Conservation (phyloP, 495 filamentous ascomycete species). For the Monascus purpureus region DNA sequence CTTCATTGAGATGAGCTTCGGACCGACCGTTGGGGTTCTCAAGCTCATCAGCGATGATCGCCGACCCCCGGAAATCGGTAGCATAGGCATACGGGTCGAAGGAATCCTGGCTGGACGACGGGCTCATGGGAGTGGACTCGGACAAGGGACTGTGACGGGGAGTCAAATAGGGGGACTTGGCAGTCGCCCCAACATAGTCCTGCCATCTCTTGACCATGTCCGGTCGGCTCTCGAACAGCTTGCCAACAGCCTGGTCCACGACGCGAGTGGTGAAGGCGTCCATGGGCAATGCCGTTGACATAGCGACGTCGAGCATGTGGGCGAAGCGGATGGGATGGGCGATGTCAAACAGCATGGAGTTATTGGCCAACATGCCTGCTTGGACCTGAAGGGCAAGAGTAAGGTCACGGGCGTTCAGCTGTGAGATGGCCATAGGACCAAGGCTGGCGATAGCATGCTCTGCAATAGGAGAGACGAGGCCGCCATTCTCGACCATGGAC, state of each 20-base stretch:
- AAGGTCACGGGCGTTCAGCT: slow-evolving; percentile 42
- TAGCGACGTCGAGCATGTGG: slow-evolving; percentile 43
- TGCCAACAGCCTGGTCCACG: slow-evolving; percentile 43
- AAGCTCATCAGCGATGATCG: slow-evolving; percentile 74
- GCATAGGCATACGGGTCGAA: slow-evolving; percentile 82
- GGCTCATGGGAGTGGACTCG: slow-evolving; percentile 21
- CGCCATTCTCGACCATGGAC: slow-evolving; percentile 64
- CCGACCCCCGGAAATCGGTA: slow-evolving; percentile 84
- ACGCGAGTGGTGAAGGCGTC: slow-evolving; percentile 36
- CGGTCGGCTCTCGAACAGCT: slow-evolving; percentile 34
- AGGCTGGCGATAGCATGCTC: slow-evolving; percentile 47
- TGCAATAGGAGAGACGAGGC: slow-evolving; percentile 45
- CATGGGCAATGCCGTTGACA: slow-evolving; percentile 33
- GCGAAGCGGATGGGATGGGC: slow-evolving; percentile 45
- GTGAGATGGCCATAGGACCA: slow-evolving; percentile 42
- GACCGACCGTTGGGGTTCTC: slow-evolving; percentile 56
- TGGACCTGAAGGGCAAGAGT: slow-evolving; percentile 50
- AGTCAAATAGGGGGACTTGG: slow-evolving; percentile 14
- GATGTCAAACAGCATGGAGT: slow-evolving; percentile 31
- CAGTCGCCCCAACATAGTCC: slow-evolving; percentile 31
- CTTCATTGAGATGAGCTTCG: slow-evolving; percentile 62
- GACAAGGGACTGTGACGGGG: neutral
- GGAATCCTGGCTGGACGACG: slow-evolving; percentile 51
- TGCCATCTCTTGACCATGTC: slow-evolving; percentile 48
- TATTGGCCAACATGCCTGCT: slow-evolving; percentile 42